phyloP scores from a whole-genome alignment of 2,329 filamentous ascomycete species.

The Microcyclospora pomicola region DNA sequence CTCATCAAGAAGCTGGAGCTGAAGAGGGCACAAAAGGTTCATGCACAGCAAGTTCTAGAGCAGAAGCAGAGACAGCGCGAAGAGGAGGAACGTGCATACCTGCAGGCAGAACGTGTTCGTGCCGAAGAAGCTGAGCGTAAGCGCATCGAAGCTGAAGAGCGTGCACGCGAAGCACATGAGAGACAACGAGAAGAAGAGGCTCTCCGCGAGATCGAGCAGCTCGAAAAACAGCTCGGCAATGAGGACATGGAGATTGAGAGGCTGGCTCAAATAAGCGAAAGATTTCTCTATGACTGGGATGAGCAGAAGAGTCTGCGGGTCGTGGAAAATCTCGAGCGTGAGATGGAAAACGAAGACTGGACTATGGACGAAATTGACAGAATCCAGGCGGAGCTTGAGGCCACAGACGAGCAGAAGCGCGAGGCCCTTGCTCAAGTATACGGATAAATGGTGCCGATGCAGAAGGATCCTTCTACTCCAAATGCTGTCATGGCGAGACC shows the following conservation, averaged over 20 bases:
- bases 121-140: conserved; percentile 1
- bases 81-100: conserved; percentile 2
- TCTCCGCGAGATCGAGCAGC: not conserved
- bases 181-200: conserved; percentile 1
- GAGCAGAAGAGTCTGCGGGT: not conserved
- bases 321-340: conserved; percentile 1
- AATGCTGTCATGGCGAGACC: no score
- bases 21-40: conserved; percentile 1
- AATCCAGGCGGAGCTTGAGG: not conserved
- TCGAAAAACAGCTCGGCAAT: not conserved
- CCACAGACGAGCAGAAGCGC: no score
- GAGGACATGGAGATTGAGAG: conserved; percentile 2
- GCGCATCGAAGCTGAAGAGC: conserved; percentile 1
- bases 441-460: no score
- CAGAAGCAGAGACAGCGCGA: conserved; percentile 4
- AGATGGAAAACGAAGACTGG: conserved; percentile 12
- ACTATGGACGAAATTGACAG: conserved; percentile 13
- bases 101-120: not conserved
- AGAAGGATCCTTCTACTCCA: no score
- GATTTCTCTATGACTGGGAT: not conserved
- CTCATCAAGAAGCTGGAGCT: conserved; percentile 1
- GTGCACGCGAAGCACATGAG: conserved; percentile 1
- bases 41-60: conserved; percentile 3
- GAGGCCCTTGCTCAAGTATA: no score
- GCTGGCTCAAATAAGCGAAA: not conserved